phyloP scores from a whole-genome alignment of 23 red algal species.

The Gracilaria gracilis region DNA sequence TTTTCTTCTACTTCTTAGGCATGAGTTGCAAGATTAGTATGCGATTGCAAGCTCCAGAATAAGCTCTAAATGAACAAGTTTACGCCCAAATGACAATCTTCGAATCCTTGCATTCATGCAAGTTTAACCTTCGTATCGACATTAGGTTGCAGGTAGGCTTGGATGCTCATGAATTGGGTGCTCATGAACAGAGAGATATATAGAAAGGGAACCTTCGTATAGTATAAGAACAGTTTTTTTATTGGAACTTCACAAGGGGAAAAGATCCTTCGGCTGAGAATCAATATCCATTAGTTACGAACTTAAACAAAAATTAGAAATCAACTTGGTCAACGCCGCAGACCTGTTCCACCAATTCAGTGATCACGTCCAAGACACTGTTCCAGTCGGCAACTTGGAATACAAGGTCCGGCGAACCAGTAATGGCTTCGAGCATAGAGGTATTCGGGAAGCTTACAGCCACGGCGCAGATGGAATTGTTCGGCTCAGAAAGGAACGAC shows the following conservation, averaged over 20 bases:
- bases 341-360: constrained; percentile 9
- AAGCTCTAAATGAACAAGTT: no score
- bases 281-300: background rate
- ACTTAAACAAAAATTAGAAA: background rate
- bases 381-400: constrained; percentile 13
- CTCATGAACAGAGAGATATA: no score
- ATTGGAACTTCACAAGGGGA: background rate
- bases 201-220: no score
- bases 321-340: background rate
- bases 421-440: constrained; percentile 4
- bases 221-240: background rate
- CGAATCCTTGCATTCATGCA: no score
- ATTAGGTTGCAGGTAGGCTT: no score
- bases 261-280: background rate
- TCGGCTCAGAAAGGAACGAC: background rate
- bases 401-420: constrained; percentile 2
- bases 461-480: constrained; percentile 18
- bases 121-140: no score
- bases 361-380: constrained; percentile 11
- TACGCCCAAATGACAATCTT: no score
- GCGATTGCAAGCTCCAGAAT: no score
- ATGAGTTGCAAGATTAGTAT: no score
- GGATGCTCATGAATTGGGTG: no score
- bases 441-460: constrained; percentile 14
- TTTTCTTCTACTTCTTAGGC: no score